Conservation (phyloP, 352 stramenopile genomes). For the Phytophthora cajani region DNA sequence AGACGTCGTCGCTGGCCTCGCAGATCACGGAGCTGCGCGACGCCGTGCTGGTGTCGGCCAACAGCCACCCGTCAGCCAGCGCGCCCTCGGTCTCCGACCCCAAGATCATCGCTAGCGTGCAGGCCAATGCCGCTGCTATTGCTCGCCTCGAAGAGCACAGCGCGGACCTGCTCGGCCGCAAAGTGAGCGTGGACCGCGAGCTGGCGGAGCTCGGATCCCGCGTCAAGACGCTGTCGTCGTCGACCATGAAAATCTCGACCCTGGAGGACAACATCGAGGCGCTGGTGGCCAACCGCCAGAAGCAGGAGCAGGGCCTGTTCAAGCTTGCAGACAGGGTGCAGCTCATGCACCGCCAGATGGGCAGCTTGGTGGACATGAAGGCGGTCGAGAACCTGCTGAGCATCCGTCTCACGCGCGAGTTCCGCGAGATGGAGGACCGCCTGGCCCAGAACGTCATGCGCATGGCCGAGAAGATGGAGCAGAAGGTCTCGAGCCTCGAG, state of each 20-base stretch:
- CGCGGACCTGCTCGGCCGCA: slow-evolving; percentile 63
- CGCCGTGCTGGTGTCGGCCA: slow-evolving; percentile 39
- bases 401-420: slow-evolving; percentile 69
- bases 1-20: slow-evolving; percentile 45
- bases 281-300: slow-evolving; percentile 50
- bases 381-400: slow-evolving; percentile 71
- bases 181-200: slow-evolving; percentile 69
- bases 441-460: slow-evolving; percentile 61
- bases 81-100: slow-evolving; percentile 26
- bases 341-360: slow-evolving; percentile 58
- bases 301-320: slow-evolving; percentile 67
- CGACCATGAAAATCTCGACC: slow-evolving; percentile 61
- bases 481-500: slow-evolving; percentile 64
- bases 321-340: slow-evolving; percentile 61
- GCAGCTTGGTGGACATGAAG: slow-evolving; percentile 65
- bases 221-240: slow-evolving; percentile 57
- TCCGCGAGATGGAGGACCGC: slow-evolving; percentile 77
- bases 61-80: slow-evolving; percentile 23
- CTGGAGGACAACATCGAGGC: slow-evolving; percentile 71
- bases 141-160: slow-evolving; percentile 78
- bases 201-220: slow-evolving; percentile 63
- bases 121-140: slow-evolving; percentile 63
- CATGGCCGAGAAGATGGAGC: slow-evolving; percentile 74
- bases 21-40: slow-evolving; percentile 67
- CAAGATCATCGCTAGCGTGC: slow-evolving; percentile 43